Conservation (phyloP, 1,284 basidiomycete genomes). For the Stygiomarasmius scandens region DNA sequence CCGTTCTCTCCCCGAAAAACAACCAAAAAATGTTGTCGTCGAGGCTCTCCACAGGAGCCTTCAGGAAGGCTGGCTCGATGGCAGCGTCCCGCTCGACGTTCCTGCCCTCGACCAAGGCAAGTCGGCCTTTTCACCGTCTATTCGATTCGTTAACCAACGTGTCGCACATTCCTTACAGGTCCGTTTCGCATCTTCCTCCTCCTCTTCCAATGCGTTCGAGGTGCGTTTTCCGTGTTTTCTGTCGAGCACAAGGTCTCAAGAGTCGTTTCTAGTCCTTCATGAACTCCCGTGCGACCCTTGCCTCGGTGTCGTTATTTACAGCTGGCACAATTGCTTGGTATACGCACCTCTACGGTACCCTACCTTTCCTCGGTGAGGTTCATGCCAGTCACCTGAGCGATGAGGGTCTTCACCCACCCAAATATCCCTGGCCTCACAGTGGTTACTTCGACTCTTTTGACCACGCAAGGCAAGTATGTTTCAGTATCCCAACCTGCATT, state of each 20-base stretch:
- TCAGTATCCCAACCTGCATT: constrained; percentile 2
- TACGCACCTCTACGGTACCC: constrained; percentile 88
- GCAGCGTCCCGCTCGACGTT: constrained; percentile 43
- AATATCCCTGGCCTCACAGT: constrained; percentile 91
- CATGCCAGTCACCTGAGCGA: constrained; percentile 91
- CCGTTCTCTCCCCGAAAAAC: constrained; percentile 43
- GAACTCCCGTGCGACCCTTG: constrained; percentile 79
- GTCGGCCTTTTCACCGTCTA: constrained; percentile 17
- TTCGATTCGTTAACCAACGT: background rate
- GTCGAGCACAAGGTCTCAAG: background rate
- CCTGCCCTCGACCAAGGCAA: constrained; percentile 49
- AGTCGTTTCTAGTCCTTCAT: constrained; percentile 38
- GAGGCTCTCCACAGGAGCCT: constrained; percentile 71
- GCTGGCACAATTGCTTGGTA: constrained; percentile 95
- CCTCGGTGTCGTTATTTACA: constrained; percentile 78
- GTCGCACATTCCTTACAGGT: constrained; percentile 43
- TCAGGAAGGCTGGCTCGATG: constrained; percentile 53
- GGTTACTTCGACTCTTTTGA: constrained; percentile 92
- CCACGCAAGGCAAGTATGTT: constrained; percentile 77
- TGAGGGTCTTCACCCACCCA: constrained; percentile 90
- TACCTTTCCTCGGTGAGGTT: constrained; percentile 86
- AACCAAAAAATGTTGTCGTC: constrained; percentile 65
- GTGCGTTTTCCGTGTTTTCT: constrained; percentile 38
- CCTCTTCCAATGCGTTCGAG: constrained; percentile 59
- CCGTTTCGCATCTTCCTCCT: constrained; percentile 68